Percentiles rank a stretch among this genome's conserved stretches.
phyloP scores from a whole-genome alignment of 441 rosid genomes.

The Brassica balearica region DNA sequence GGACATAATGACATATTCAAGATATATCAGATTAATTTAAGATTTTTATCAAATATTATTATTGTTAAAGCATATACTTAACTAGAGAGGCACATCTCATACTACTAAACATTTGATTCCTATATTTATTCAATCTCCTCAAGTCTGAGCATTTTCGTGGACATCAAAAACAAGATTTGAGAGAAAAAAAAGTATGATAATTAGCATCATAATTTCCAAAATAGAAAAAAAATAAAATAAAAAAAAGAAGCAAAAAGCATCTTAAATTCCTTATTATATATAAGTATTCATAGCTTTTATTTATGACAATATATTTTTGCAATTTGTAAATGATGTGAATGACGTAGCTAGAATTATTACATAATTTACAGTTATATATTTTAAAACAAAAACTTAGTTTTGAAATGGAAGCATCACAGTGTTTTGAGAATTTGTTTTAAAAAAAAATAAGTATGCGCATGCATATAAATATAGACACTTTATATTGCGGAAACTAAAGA shows the following conservation, averaged over 20 bases:
- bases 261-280: neutral
- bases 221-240: neutral
- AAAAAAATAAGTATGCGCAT: slow-evolving; percentile 10
- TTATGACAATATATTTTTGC: neutral
- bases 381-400: neutral
- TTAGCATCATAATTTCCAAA: neutral
- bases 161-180: neutral
- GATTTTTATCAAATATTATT: neutral
- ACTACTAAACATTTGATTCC: slow-evolving; percentile 10
- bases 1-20: neutral
- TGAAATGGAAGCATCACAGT: neutral
- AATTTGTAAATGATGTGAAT: neutral
- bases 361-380: neutral
- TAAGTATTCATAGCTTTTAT: neutral
- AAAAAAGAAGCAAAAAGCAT: neutral
- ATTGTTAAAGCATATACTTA: slow-evolving; percentile 6
- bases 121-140: slow-evolving; percentile 7
- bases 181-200: neutral
- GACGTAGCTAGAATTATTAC: neutral
- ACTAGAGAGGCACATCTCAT: neutral
- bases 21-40: neutral
- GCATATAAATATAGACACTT: slow-evolving; percentile 6
- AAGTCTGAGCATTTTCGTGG: neutral
- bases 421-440: neutral
- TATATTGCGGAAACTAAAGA: neutral